These are phyloP conservation scores for Trichoderma simmonsii DNA, from an alignment of 2,329 filamentous ascomycete species.

Conservation along the genomic window DNA sequence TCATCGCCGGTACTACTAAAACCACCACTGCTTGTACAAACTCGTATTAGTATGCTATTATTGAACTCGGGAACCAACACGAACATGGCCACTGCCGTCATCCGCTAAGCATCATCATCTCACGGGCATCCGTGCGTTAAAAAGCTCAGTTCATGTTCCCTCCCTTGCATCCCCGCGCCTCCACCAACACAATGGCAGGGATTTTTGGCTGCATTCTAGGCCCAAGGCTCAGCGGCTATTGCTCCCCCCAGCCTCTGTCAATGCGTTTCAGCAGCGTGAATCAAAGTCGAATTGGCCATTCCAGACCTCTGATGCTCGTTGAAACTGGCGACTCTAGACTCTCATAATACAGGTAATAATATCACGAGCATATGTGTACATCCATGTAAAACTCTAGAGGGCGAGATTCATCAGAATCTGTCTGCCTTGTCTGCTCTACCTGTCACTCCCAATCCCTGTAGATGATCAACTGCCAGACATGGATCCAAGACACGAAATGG, in stretches of 20 bases:
- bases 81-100: neutral
- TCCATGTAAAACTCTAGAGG: neutral
- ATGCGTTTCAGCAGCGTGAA: neutral
- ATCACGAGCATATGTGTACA: neutral
- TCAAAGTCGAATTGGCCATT: neutral
- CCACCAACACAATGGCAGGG: neutral
- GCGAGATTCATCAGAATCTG: neutral
- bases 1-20: neutral
- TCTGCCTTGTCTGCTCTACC: neutral
- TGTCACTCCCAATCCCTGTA: neutral
- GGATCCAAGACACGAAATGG: neutral
- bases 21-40: neutral
- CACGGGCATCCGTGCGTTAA: neutral
- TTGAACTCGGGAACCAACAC: neutral
- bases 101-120: neutral
- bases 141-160: neutral
- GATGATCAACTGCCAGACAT: neutral
- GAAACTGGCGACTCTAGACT: neutral
- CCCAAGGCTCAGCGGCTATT: neutral
- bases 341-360: neutral
- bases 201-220: neutral
- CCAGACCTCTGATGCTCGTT: neutral
- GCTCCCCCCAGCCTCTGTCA: neutral
- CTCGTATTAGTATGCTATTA: neutral
- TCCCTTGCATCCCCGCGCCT: neutral